Conservation (phyloP, 2,329 filamentous ascomycete species). For the Rosellinia necatrix region DNA sequence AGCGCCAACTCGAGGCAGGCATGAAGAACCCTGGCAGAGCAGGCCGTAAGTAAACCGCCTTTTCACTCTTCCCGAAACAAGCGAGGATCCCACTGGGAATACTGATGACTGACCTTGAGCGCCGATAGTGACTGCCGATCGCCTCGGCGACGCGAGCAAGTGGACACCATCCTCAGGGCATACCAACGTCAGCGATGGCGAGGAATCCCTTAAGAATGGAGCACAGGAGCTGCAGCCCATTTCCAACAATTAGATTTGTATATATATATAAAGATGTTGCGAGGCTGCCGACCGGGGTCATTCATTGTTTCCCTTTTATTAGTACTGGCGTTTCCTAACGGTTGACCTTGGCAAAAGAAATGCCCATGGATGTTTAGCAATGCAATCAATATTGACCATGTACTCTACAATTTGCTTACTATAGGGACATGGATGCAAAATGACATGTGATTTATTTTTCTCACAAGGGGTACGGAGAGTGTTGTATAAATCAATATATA, state of each 20-base stretch:
- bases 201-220: neutral
- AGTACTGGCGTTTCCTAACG: neutral
- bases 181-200: neutral
- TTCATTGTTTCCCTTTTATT: neutral
- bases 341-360: neutral
- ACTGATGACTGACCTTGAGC: neutral
- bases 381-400: neutral
- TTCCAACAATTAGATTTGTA: neutral
- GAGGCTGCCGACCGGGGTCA: too few relatives aligned
- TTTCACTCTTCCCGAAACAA: neutral
- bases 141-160: constrained; percentile 40
- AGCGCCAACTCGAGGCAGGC: constrained; percentile 51
- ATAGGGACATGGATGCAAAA: too few relatives aligned
- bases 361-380: neutral
- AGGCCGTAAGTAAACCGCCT: constrained; percentile 29
- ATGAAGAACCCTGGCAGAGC: constrained; percentile 46
- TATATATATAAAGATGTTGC: too few relatives aligned
- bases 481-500: too few relatives aligned
- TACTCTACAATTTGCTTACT: too few relatives aligned
- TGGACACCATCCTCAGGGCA: constrained; percentile 4
- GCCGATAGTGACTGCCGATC: constrained; percentile 41
- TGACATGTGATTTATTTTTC: too few relatives aligned
- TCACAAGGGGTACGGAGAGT: too few relatives aligned
- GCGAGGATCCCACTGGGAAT: neutral
- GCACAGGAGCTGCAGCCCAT: neutral